Percentiles rank a stretch among this genome's conserved stretches.
Conservation (phyloP, 805 yeast genomes). For the Ogataea ramenticola region DNA sequence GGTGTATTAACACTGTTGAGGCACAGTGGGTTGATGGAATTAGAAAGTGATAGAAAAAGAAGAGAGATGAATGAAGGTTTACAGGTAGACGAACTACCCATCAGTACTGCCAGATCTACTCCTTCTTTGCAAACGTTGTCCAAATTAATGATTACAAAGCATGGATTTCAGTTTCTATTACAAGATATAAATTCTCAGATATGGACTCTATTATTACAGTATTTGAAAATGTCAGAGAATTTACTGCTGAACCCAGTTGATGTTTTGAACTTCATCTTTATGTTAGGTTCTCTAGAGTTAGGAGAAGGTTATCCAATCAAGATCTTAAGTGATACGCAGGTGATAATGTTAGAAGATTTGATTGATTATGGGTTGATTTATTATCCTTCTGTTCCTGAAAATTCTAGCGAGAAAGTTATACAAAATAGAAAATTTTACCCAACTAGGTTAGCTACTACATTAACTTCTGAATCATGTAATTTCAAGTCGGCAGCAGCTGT, state of each 20-base stretch:
- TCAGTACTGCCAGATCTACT: neutral
- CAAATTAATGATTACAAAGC: constrained; percentile 67
- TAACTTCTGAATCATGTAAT: constrained; percentile 77
- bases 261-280: constrained; percentile 85
- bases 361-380: constrained; percentile 89
- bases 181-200: constrained; percentile 93
- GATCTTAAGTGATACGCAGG: constrained; percentile 71
- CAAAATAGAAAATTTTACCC: constrained; percentile 63
- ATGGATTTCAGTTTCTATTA: constrained; percentile 87
- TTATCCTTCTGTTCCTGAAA: constrained; percentile 15
- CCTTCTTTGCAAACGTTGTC: constrained; percentile 15
- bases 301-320: constrained; percentile 78
- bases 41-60: constrained; percentile 25
- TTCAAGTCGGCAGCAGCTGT: constrained; percentile 69
- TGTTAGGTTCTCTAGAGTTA: constrained; percentile 85
- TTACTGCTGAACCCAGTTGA: constrained; percentile 94
- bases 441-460: constrained; percentile 80
- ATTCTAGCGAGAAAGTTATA: constrained; percentile 32
- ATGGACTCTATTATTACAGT: constrained; percentile 87
- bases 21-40: constrained; percentile 86
- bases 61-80: constrained; percentile 18
- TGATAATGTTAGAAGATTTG: constrained; percentile 80
- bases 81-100: constrained; percentile 9
- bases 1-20: constrained; percentile 72
- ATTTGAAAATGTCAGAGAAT: constrained; percentile 75